Percentiles rank a stretch among this genome's conserved stretches.
phyloP scores from a whole-genome alignment of 2,329 filamentous ascomycete genomes.

The Esteya vermicola region DNA sequence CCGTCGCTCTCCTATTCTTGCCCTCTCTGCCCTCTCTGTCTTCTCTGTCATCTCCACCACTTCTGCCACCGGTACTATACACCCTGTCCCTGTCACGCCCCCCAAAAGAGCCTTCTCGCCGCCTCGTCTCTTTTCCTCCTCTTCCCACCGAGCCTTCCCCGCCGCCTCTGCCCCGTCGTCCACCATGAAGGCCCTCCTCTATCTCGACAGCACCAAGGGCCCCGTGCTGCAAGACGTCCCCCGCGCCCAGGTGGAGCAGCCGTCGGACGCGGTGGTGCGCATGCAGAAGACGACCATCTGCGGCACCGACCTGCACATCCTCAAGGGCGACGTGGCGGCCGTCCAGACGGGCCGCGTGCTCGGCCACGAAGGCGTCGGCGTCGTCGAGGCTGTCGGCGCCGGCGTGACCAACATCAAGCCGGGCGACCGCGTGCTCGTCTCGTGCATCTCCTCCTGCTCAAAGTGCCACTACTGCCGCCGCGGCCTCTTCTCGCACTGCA shows the following conservation, averaged over 20 bases:
- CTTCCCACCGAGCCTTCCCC: background rate
- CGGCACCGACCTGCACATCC: slow-evolving; percentile 41
- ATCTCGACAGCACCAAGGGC: slow-evolving; percentile 18
- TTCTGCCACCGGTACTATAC: no score
- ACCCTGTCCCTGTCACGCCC: no score
- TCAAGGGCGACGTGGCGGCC: slow-evolving; percentile 36
- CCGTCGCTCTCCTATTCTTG: no score
- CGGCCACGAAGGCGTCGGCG: slow-evolving; percentile 39
- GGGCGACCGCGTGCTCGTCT: slow-evolving; percentile 37
- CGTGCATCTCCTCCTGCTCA: slow-evolving; percentile 35
- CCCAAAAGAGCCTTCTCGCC: no score
- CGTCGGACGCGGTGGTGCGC: slow-evolving; percentile 34
- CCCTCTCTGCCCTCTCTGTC: no score
- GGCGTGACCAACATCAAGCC: slow-evolving; percentile 30
- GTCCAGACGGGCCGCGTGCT: slow-evolving; percentile 29
- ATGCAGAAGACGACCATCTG: slow-evolving; percentile 35
- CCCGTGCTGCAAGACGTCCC: slow-evolving; percentile 26
- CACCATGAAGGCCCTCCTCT: slow-evolving; percentile 33
- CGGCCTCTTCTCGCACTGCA: slow-evolving; percentile 38
- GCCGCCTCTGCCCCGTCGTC: background rate
- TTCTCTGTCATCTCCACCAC: no score
- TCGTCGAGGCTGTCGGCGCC: slow-evolving; percentile 28
- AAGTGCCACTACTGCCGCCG: slow-evolving; percentile 34
- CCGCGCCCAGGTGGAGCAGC: slow-evolving; percentile 22
- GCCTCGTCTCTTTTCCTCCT: background rate